These are phyloP conservation scores for Apophysomyces sp. DNA, from an alignment of 371 early-diverging fungal species.

Conservation along the genomic window DNA sequence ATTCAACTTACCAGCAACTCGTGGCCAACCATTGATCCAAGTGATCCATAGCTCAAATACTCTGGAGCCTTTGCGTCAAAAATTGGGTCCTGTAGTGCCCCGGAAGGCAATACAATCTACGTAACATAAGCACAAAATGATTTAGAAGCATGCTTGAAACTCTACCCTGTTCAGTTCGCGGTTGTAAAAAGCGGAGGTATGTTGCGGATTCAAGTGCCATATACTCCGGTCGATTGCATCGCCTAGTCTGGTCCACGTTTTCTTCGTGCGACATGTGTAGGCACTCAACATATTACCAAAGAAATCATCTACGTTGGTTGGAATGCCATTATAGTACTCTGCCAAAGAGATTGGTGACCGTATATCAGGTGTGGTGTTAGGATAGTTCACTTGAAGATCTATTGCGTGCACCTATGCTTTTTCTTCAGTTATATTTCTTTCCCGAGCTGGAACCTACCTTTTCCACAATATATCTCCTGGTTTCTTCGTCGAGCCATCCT, in stretches of 20 bases:
- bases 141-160: background rate
- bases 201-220: conserved; percentile 57
- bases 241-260: conserved; percentile 13
- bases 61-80: conserved; percentile 44
- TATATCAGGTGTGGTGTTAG: conserved; percentile 40
- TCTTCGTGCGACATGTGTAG: conserved; percentile 23
- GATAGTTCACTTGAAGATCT: conserved; percentile 44
- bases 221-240: conserved; percentile 33
- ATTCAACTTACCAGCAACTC: conserved; percentile 4
- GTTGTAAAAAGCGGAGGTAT: conserved; percentile 42
- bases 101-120: conserved; percentile 54
- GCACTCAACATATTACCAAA: conserved; percentile 47
- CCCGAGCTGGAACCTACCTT: conserved; percentile 24
- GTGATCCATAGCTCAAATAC: conserved; percentile 11
- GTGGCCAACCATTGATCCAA: conserved; percentile 12
- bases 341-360: conserved; percentile 37
- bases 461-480: conserved; percentile 24
- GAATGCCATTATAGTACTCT: conserved; percentile 41
- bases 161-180: conserved; percentile 24
- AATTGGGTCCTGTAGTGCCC: conserved; percentile 52
- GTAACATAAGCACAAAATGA: background rate
- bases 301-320: conserved; percentile 33
- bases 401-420: conserved; percentile 1
- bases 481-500: conserved; percentile 40
- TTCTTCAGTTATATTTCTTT: background rate